Base-by-base conservation (phyloP, 495 filamentous ascomycete genomes). In the Penicillium daleae region DNA sequence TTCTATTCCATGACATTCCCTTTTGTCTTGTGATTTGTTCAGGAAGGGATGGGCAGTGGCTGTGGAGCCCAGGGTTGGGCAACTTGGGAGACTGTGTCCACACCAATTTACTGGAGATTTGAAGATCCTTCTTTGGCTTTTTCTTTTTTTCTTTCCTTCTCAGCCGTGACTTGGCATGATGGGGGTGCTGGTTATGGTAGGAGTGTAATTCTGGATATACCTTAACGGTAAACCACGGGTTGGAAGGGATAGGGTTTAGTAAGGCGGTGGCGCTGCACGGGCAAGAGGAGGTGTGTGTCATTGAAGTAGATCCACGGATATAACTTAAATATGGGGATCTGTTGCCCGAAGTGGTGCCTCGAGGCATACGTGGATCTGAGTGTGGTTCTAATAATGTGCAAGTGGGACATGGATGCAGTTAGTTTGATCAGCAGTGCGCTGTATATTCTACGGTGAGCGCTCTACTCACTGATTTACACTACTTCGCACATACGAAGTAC, bases 61-160 rank as follows among this genome's bases (percentile, higher is more conserved):
- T 35, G 56, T 57, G 56, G 56, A 57, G 56, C 27, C 56, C 46
- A 37, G 22, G 56, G 39, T 19, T 42, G 33, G 22, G 54, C 35
- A 19, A 27, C 26, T 57, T 27, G 40, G 40, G 56, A 57, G 21
- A 10, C 19, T 57, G 56, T 35, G 42, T 57, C 56, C 56, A 57
- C 56, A 57, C 19, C 31, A 32, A 46, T 46, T 24, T 27, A 17
- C 17, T 57, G 56, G 27, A 57, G 56, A 57, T 26, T 57, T 35
- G 56, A 57, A 31, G 55, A 57, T 57, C 40, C 10, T 57, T 12
- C 21, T 48, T 56, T 31, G 24, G 26, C 46, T 27, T 49, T 48
- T 49, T 26, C 1, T 26, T 5, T 15, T 27, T 17, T 21, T 21
- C 2, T 6, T 6, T 6, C 12, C 13, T 48, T 33, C 8, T 42